A percentile compares a stretch with the other conserved stretches of the same genome.
phyloP scores from a whole-genome alignment of 371 early-diverging fungal genomes.

The Lichtheimia ramosa region DNA sequence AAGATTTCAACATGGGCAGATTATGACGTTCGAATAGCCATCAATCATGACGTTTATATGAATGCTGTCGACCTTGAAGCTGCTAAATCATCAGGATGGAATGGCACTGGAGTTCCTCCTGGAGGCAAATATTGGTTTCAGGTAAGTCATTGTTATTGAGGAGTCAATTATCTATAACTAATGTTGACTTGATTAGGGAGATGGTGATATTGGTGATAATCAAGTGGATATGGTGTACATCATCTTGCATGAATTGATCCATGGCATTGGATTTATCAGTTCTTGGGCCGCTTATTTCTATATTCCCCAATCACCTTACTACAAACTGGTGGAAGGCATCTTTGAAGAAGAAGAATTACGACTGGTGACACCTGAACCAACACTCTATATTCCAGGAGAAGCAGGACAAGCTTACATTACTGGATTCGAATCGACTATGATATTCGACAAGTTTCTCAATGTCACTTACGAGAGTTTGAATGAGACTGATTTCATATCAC shows the following conservation, averaged over 20 bases:
- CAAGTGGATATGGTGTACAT: slow-evolving; percentile 45
- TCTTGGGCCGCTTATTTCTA: slow-evolving; percentile 54
- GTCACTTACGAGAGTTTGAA: slow-evolving; percentile 3
- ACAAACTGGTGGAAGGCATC: slow-evolving; percentile 32
- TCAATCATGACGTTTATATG: slow-evolving; percentile 47
- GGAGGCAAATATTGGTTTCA: slow-evolving; percentile 44
- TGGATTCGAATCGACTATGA: slow-evolving; percentile 47
- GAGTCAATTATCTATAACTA: no score
- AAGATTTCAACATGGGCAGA: slow-evolving; percentile 35
- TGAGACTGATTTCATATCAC: not conserved
- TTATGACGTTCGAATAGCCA: slow-evolving; percentile 39
- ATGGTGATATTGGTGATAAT: slow-evolving; percentile 22
- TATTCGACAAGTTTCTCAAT: slow-evolving; percentile 47
- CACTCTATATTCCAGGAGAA: slow-evolving; percentile 32
- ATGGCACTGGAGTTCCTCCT: slow-evolving; percentile 33
- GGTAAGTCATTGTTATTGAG: slow-evolving; percentile 14
- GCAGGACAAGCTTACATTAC: slow-evolving; percentile 46
- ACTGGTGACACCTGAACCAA: slow-evolving; percentile 35
- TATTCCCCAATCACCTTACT: slow-evolving; percentile 33
- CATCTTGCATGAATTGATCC: slow-evolving; percentile 45
- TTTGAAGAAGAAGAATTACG: slow-evolving; percentile 36
- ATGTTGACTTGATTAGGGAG: slow-evolving; percentile 14
- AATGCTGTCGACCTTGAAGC: slow-evolving; percentile 25
- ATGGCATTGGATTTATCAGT: slow-evolving; percentile 45
- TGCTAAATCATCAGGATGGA: slow-evolving; percentile 27